Base-by-base conservation (phyloP, 2,329 filamentous ascomycete genomes). In the Arthroderma sp. region DNA sequence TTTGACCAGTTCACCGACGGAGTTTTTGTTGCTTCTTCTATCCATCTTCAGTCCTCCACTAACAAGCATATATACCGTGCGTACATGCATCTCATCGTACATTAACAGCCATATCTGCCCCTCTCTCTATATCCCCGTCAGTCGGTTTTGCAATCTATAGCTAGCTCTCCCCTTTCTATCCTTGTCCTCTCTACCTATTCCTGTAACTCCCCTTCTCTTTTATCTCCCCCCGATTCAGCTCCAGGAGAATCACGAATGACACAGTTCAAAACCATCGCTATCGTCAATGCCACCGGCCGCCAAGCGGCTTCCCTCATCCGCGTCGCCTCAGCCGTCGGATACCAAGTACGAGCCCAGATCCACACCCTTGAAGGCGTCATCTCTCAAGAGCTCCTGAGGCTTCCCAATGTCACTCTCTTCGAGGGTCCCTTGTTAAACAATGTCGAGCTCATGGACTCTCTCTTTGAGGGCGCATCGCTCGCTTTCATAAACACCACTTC, bases 401-500 rank as follows among this genome's bases (percentile, higher is more conserved):
- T 95, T 46, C 81, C 85, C 42, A 93, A 94, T 64, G 82, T 93
- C 56, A 84, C 82, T 42, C 73, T 81, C 41, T 66, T 79, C 68
- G 65, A 83, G 72, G 69, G 84, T 62, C 51, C 76, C 60, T 57
- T 82, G 50, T 75, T 82, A 50, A 77, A 89, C 57, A 85, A 86
- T 60, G 73, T 80, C 54, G 71, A 71, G 1, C 65, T 94, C 52
- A 83, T 94, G 58, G 72, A 76, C 44, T 74, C 83, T 52, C 73
- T 96, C 15, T 96, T 96, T 71, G 70, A 74, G 33, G 86, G 85
- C 49, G 83, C 85, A 22, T 83, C 93, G 55, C 74, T 93, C 42
- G 91, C 91, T 48, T 98, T 96, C 64, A 87, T 96, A 70, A 98
- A 98, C 69, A 98, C 91, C 36, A 94, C 87, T 4, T 93, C 94